Percentiles rank a stretch among this genome's conserved stretches.
phyloP scores from a whole-genome alignment of 305 asterid species.

The Fraxinus baroniana region DNA sequence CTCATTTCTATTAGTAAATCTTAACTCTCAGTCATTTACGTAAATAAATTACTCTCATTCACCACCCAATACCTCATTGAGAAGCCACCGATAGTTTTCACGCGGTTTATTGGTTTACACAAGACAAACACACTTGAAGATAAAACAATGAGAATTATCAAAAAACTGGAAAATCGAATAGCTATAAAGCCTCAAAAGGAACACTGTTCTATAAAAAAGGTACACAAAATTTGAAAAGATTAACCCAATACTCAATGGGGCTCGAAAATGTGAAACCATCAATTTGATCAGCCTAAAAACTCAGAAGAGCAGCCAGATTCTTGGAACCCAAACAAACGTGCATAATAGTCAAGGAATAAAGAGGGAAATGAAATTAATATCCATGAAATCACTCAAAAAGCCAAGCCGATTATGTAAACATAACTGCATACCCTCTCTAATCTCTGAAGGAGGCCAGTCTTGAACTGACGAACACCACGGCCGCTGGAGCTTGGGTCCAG shows the following conservation, averaged over 20 bases:
- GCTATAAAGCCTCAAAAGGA: conserved; percentile 1
- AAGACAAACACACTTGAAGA: neutral
- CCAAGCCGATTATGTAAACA: neutral
- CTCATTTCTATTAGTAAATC: neutral
- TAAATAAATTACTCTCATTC: conserved; percentile 1
- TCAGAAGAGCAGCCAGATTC: neutral
- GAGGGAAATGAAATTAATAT: neutral
- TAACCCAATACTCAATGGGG: neutral
- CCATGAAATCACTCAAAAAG: neutral
- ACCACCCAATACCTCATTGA: neutral
- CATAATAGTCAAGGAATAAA: neutral
- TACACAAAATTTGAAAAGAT: neutral
- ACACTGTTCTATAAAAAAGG: neutral
- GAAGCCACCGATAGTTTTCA: conserved; percentile 2
- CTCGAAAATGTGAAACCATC: neutral
- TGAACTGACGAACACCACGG: conserved; percentile 98
- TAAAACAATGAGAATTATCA: neutral
- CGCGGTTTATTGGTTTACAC: neutral
- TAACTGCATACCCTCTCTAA: conserved; percentile 64
- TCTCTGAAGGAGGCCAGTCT: conserved; percentile 91
- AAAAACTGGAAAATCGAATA: neutral
- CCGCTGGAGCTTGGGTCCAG: conserved; percentile 90
- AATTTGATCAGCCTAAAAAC: neutral
- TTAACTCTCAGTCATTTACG: neutral
- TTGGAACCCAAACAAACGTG: neutral